These are phyloP conservation scores for Scedosporium dehoogii DNA, from an alignment of 2,329 filamentous ascomycete species.

Conservation along the genomic window DNA sequence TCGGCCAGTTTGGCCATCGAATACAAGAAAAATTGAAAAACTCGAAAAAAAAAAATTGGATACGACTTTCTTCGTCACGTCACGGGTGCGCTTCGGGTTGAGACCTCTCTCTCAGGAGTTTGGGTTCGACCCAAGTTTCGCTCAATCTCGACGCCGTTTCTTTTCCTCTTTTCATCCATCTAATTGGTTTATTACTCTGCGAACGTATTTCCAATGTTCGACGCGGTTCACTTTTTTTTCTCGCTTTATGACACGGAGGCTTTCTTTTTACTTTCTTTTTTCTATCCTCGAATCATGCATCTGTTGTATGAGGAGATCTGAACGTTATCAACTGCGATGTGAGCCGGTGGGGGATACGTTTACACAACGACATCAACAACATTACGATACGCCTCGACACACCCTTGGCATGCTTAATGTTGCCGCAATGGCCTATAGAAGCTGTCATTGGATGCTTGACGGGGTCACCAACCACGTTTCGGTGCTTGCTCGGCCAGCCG, in stretches of 20 bases:
- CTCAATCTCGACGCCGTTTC: not conserved
- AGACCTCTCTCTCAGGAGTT: not conserved
- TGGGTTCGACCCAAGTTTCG: not conserved
- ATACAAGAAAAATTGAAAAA: not conserved
- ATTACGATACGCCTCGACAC: not conserved
- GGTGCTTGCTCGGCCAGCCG: not conserved
- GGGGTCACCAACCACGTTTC: not conserved
- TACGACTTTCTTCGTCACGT: no score
- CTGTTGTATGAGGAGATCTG: not conserved
- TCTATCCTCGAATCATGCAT: not conserved
- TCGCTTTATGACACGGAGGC: not conserved
- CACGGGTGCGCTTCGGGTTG: not conserved
- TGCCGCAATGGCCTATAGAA: not conserved
- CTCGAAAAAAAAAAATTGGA: not conserved
- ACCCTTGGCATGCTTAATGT: not conserved
- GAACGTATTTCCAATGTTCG: not conserved
- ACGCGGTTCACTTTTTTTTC: not conserved
- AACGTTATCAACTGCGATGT: not conserved
- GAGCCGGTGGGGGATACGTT: conserved; percentile 2
- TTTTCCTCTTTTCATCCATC: not conserved
- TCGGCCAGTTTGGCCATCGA: not conserved
- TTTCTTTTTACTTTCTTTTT: not conserved
- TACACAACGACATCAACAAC: not conserved
- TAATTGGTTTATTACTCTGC: not conserved
- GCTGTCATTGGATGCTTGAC: not conserved